These are phyloP conservation scores for Ailanthus altissimus DNA, from an alignment of 345 rosid species.

Conservation along the genomic window DNA sequence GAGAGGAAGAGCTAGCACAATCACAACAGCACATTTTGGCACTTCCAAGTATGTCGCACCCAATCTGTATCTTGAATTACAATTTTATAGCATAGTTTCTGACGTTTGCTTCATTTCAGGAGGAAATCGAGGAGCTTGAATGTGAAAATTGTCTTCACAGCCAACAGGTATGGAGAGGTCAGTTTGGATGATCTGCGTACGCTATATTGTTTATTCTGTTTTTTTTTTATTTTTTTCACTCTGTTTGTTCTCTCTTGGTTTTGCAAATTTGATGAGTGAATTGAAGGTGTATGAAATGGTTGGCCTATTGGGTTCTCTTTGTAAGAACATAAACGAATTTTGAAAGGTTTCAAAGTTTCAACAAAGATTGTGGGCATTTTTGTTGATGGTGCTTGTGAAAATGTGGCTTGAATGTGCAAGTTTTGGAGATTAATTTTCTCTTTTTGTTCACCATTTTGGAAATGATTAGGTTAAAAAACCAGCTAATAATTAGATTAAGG, in stretches of 20 bases:
- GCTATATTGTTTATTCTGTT: too few species aligned
- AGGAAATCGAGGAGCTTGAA: constrained; percentile 98
- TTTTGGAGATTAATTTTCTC: background rate
- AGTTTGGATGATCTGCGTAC: too few species aligned
- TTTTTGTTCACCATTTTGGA: background rate
- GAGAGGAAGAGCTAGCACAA: constrained; percentile 98
- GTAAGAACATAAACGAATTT: background rate
- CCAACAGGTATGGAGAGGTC: too few species aligned
- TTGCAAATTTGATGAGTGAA: background rate
- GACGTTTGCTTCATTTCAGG: constrained; percentile 53
- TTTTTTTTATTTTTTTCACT: too few species aligned
- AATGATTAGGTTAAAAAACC: too few species aligned
- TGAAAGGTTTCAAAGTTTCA: background rate
- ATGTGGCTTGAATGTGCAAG: background rate
- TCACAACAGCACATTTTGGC: constrained; percentile 97
- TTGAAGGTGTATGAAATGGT: background rate
- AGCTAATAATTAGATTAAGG: too few species aligned
- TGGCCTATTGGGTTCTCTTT: background rate
- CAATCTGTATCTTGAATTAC: constrained; percentile 16
- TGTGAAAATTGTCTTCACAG: constrained; percentile 54
- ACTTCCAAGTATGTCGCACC: constrained; percentile 67
- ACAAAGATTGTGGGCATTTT: background rate
- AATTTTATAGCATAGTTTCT: constrained; percentile 24
- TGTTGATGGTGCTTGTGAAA: background rate
- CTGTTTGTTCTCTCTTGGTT: background rate